Evolutionary conservation across 2,329 filamentous ascomycete species (phyloP), one percentile per base, ranked within the genome.

Genomic region (Verticillium tricorpus): DNA sequence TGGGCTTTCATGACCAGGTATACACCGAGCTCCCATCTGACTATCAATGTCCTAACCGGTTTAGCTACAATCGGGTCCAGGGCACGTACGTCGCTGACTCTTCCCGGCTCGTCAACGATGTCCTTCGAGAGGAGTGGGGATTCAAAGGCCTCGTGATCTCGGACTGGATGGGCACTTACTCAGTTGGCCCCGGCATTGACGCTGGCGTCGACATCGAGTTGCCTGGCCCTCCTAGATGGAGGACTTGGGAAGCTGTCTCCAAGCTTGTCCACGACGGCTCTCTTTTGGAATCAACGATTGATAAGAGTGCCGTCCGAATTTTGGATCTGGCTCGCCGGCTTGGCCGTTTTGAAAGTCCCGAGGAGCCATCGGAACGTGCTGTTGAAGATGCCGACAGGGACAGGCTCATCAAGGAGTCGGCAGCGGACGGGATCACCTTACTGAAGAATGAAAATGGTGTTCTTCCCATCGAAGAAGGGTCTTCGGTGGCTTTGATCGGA

Each of bases 361-460:
- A 88, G 69, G 77, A 74, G 55, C 58, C 58, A n/a, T 32, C 54
- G 35, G 37, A 60, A n/a, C 19, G 31, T 9, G 28, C 45, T 8
- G 50, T 56, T 35, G 58, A 60, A 19, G 45, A 52, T 15, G 58
- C 58, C 32, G 39, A 17, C 14, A 31, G 45, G 17, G 82, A 86
- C 5, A 82, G 80, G 11, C 77, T 92, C 56, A 82, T 92, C 17
- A 82, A 90, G 14, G 80, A 82, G 61, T 79, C 90, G 35, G 89
- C 87, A 17, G 83, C 85, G 2, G 88, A 92, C 69, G 86, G 86
- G 2, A 86, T 91, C 11, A 89, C 92, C 1, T 78, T 93, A n/a
- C 76, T 93, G 55, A 92, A 92, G 75, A 93, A 93, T 66, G 82
- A 91, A 14, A 80, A 82, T 34, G 77, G 77, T 8, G 71, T 88